Percentiles rank a stretch among this genome's conserved stretches.
phyloP scores from a whole-genome alignment of 495 filamentous ascomycete genomes.

The Diplogelasinospora grovesii region DNA sequence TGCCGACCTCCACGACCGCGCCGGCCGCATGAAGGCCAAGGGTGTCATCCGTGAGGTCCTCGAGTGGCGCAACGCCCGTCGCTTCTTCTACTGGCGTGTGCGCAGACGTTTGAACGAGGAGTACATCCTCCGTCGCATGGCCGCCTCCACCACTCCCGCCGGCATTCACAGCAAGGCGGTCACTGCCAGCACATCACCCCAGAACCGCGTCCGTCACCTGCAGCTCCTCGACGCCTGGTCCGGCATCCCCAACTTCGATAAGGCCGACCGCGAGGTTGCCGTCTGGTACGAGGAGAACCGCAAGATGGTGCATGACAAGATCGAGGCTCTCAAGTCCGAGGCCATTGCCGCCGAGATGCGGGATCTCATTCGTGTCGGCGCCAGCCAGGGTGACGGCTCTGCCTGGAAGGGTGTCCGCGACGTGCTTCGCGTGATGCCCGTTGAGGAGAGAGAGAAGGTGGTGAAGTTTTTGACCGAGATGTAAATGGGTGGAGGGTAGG shows the following conservation, averaged over 20 bases:
- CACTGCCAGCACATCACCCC: constrained; percentile 34
- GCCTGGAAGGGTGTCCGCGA: constrained; percentile 84
- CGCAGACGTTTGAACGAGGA: constrained; percentile 96
- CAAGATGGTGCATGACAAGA: constrained; percentile 67
- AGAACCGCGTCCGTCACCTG: constrained; percentile 55
- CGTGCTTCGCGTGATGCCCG: constrained; percentile 75
- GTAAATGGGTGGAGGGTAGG: constrained; percentile 7
- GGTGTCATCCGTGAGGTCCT: constrained; percentile 78
- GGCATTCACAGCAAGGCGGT: constrained; percentile 28
- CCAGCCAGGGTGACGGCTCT: constrained; percentile 49
- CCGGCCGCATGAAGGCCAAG: constrained; percentile 97
- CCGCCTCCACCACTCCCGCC: constrained; percentile 39
- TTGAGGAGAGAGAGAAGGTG: constrained; percentile 79
- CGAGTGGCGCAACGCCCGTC: constrained; percentile 80
- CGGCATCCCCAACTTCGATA: constrained; percentile 62
- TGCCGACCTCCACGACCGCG: constrained; percentile 93
- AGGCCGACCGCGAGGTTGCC: constrained; percentile 76
- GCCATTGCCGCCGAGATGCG: constrained; percentile 73
- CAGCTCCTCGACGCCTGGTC: constrained; percentile 71
- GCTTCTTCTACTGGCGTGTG: constrained; percentile 99
- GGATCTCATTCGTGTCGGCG: constrained; percentile 54
- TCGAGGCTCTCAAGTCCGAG: constrained; percentile 74
- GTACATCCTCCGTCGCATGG: constrained; percentile 85
- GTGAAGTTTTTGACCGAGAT: constrained; percentile 58
- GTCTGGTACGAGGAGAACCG: constrained; percentile 96